Evolutionary conservation across 441 rosid genomes (phyloP), one percentile per base, ranked within the genome.

Genomic region (Brassica hybrid): DNA sequence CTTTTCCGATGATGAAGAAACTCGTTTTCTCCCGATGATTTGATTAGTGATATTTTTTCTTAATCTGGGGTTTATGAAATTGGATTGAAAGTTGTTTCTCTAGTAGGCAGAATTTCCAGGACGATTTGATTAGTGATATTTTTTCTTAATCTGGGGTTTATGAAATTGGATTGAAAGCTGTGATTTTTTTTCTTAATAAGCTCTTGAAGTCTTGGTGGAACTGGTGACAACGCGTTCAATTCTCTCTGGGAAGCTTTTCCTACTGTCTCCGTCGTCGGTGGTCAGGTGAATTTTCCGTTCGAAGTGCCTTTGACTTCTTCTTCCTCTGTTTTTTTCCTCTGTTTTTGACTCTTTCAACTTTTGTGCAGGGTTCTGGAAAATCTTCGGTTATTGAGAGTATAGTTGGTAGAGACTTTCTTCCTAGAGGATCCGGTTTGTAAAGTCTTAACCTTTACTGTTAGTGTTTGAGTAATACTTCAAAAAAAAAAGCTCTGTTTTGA

Each of bases 211-310:
- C n/a, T n/a, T 32, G 89, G 86, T 12, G 89, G 78, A 58, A 65
- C 80, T 73, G 84, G 82, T 1, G 81, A 69, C 13, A 74, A 41
- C 79, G 66, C 88, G 69, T 87, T 92, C 82, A 89, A 93, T 81
- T 86, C 98, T 69, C 98, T 94, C 7, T 94, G 97, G 98, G 97
- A 94, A 80, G 88, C 97, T 45, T 97, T 94, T 76, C 97, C 98
- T 1, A 86, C 98, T 45, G 93, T 92, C 48, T 92, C 80, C 57
- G 98, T 94, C 71, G 97, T 94, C 50, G 98, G 97, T 43, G 97
- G 98, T 73, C 98, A 94, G 94, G 98, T 94, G 23, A 30, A 71
- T 21, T 19, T 21, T 67, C 76, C 41, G 41, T 54, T 17, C 18
- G 0, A n/a, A 62, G 2, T 52, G 45, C 52, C 67, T 41, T 59